Evolutionary conservation across 1,284 basidiomycete genomes (phyloP), one percentile per base, ranked within the genome.

Genomic region (Trichosporon ovoides): DNA sequence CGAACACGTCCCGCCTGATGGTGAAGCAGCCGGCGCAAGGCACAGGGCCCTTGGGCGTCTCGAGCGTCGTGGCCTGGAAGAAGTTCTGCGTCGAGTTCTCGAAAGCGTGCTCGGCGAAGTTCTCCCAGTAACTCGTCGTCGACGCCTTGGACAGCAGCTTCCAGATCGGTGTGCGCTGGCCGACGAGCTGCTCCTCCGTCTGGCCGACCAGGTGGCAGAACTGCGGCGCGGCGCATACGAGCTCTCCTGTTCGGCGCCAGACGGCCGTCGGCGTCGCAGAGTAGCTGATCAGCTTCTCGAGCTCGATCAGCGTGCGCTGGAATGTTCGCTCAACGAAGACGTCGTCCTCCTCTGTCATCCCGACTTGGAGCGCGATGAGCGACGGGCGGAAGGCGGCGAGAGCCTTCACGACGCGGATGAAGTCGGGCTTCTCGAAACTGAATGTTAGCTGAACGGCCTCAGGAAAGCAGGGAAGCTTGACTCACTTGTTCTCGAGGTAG

Each of bases 191-290:
- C 59, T 89, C 86, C 74, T 87, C 83, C 14, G 85, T 84, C 88
- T 90, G 91, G 66, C 88, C 89, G 3, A 92, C 93, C 60, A 98
- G 81, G 83, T 92, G 88, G 75, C 88, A 92, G 73, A 98, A 98
- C 78, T 98, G 94, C 2, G 92, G 88, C 0, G 94, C 93, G 46
- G 95, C 95, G 43, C 96, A 85, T 71, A 91, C 94, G 37, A 98
- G 92, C 79, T 98, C 96, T 70, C 95, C 95, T 14, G 96, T 98
- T 51, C 95, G 82, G 34, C 95, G 86, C 95, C 95, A 98, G 2
- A 97, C 90, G n/a, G 96, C 92, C 0, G 95, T 98, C 3, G 95
- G 96, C n/a, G 96, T 98, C 6, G 95, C 96, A 62, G 89, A 94
- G 76, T 92, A 96, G 43, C 91, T 92, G 64, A 98, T 95, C 62